Evolutionary conservation across 768 basidiomycete genomes (phyloP), one percentile per base, ranked within the genome.

Genomic region (Suillus plorans): DNA sequence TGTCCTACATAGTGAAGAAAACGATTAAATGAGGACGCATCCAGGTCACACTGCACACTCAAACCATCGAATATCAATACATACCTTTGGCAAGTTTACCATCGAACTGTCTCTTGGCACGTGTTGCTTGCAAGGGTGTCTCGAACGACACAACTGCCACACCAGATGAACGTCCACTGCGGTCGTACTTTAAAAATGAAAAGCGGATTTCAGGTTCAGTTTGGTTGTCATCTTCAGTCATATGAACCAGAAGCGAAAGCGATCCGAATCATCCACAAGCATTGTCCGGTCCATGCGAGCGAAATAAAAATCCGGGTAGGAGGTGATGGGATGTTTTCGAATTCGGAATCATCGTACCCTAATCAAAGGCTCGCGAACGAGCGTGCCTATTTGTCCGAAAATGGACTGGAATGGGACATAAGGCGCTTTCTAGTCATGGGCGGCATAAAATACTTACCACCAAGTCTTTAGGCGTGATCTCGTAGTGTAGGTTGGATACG

Each of bases 351-450:
- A 77, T 84, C 95, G 90, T 95, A 97, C 94, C 90, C 91, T 93
- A 79, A 97, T 94, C 78, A 87, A 80, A 80, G 94, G 94, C 84
- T 95, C 93, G 79, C 93, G 89, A 74, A 93, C 85, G 78, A 97
- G 87, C 81, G 92, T 93, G 82, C 94, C 94, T 78, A 93, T 89
- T 76, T 91, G 88, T 72, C 93, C 91, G 84, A 96, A 97, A 70
- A 96, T 94, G 78, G 85, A 83, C 94, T 96, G 70, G 4, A 12
- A 37, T 13, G 61, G 25, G 52, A 57, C 45, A 53, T 70, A 25
- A 68, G 68, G 55, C 13, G 63, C 25, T 31, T 49, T 34, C 8
- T 25, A 47, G 53, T 45, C 61, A 45, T 36, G 49, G 50, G 34
- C 37, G 61, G 55, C 60, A 62, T 63, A 44, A 25, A 22, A 79